Percentiles rank a stretch among this genome's conserved stretches.
These are phyloP conservation scores for Penicillium paradoxum DNA, from an alignment of 495 filamentous ascomycete species.

Conservation along the genomic window DNA sequence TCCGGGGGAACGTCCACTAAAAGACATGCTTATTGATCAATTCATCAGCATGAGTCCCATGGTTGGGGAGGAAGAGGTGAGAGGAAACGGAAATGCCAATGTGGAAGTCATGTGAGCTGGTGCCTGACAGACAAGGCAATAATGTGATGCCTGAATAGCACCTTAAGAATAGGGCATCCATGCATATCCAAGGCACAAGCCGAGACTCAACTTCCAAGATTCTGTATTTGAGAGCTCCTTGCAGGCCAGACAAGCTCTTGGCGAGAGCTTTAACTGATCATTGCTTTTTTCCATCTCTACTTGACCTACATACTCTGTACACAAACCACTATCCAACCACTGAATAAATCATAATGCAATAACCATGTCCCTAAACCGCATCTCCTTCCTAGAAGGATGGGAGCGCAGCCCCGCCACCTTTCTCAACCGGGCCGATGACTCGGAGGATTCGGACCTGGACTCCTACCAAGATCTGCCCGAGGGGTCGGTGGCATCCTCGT, in stretches of 20 bases:
- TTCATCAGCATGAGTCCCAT: background rate
- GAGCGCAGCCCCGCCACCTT: conserved; percentile 37
- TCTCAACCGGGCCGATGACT: conserved; percentile 20
- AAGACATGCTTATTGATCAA: background rate
- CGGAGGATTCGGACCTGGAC: conserved; percentile 12
- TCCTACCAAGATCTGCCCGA: conserved; percentile 35
- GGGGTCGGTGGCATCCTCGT: conserved; percentile 35
- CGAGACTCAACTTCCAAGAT: background rate
- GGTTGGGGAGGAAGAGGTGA: background rate
- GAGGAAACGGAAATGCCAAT: background rate
- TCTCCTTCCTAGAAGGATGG: conserved; percentile 43
- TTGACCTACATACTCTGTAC: background rate
- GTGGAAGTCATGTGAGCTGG: background rate
- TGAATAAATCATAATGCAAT: background rate
- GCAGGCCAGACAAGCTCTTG: background rate
- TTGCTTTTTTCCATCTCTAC: background rate
- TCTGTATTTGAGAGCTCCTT: background rate
- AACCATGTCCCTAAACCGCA: conserved; percentile 30
- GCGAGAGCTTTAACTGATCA: background rate
- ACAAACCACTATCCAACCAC: background rate
- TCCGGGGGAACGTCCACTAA: background rate
- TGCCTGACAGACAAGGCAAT: background rate
- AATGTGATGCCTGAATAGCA: background rate
- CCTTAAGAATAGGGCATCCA: background rate
- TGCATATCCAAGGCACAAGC: background rate